These are phyloP conservation scores for Cephaloascus albidus DNA, from an alignment of 805 yeast species.

Conservation along the genomic window DNA sequence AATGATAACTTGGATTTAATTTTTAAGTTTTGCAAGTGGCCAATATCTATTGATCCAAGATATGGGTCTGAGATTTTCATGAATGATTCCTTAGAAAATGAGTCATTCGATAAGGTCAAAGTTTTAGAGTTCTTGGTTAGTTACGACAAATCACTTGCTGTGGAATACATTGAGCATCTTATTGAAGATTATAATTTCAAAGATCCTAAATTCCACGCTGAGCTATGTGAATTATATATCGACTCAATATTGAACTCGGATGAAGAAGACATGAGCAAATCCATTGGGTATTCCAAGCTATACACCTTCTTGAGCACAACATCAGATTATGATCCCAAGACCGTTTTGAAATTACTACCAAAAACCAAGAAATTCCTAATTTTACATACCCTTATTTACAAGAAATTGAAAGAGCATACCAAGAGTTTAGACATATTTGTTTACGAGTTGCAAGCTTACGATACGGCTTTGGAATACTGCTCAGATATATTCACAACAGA, in stretches of 20 bases:
- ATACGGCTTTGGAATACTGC: conserved; percentile 56
- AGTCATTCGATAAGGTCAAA: conserved; percentile 40
- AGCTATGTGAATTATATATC: conserved; percentile 22
- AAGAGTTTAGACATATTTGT: conserved; percentile 55
- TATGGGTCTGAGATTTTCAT: conserved; percentile 47
- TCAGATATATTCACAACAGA: conserved; percentile 31
- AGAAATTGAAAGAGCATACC: conserved; percentile 49
- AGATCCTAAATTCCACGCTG: conserved; percentile 23
- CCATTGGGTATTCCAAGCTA: conserved; percentile 18
- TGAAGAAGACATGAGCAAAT: conserved; percentile 1
- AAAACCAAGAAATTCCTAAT: conserved; percentile 22
- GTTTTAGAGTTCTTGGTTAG: conserved; percentile 43
- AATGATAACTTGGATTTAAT: conserved; percentile 42
- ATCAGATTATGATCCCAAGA: conserved; percentile 25
- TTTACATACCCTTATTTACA: conserved; percentile 48
- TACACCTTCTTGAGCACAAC: conserved; percentile 20
- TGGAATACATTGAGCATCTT: conserved; percentile 44
- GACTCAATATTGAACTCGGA: conserved; percentile 7
- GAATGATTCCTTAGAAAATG: conserved; percentile 53
- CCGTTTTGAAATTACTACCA: conserved; percentile 21
- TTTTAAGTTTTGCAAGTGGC: conserved; percentile 46
- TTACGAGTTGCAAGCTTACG: conserved; percentile 45
- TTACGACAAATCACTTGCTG: conserved; percentile 13
- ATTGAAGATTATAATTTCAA: conserved; percentile 33
- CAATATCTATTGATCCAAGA: conserved; percentile 25